Evolutionary conservation across 129 eudicot genomes (phyloP).

Genomic region (Mikania micrantha): DNA sequence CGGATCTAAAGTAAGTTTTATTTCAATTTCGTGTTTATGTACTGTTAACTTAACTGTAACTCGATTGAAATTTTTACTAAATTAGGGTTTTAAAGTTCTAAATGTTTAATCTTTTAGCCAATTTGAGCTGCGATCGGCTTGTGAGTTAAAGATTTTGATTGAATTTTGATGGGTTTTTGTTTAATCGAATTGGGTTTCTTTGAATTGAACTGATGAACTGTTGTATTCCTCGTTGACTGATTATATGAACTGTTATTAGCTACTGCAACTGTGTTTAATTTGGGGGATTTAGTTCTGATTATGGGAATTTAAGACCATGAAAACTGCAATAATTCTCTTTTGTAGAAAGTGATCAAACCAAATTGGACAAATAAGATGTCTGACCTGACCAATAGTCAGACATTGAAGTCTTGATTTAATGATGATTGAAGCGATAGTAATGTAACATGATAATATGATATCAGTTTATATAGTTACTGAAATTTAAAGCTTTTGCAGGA

Average conservation of each 20-base stretch:
- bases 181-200: constrained; percentile 4
- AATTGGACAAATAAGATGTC: background rate
- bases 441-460: background rate
- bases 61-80: too few species aligned
- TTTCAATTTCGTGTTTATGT: constrained; percentile 16
- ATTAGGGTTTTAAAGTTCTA: constrained; percentile 19
- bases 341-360: too few species aligned
- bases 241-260: background rate
- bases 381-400: constrained; percentile 3
- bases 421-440: background rate
- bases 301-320: too few species aligned
- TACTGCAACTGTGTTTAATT: background rate
- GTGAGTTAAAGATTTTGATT: background rate
- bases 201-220: constrained; percentile 8
- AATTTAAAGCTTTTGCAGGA: background rate
- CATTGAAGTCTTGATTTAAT: background rate
- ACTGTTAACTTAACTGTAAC: constrained; percentile 9
- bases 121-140: constrained; percentile 14
- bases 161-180: background rate
- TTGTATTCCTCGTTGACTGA: constrained; percentile 28
- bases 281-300: background rate
- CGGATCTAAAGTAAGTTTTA: constrained; percentile 51
- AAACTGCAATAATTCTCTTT: too few species aligned
- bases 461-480: background rate
- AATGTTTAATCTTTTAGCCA: background rate